Evolutionary conservation across 2,329 filamentous ascomycete genomes (phyloP), one percentile per base, ranked within the genome.

Genomic region (Monilinia polystroma): DNA sequence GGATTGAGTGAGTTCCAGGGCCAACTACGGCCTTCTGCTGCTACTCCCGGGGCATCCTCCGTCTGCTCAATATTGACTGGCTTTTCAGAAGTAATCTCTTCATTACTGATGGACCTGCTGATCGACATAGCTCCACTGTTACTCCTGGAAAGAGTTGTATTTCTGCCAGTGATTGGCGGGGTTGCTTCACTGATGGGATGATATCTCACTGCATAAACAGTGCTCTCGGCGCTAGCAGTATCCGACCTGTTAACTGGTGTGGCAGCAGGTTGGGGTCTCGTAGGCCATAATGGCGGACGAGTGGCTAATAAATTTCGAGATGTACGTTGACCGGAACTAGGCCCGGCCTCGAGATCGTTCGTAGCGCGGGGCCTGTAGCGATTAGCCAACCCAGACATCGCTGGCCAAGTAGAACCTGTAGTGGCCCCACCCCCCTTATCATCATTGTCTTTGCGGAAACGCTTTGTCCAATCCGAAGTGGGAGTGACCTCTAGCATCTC

Each of bases 401-500:
- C 75, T 68, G 85, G 81, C 87, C 84, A 83, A 16, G 68, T 69
- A n/a, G 71, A 68, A 56, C 73, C 70, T 11, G 73, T 73, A 8
- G 70, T 68, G 29, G 60, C 63, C 5, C 70, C 69, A 55, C 68
- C 67, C 26, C 68, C 67, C 26, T 66, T 67, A 45, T 65, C 67
- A 56, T 66, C 68, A 29, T 66, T 67, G 51, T 68, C 69, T 45
- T 67, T 69, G 26, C 67, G 51, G 56, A 75, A 73, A 52, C 74
- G 71, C 47, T 75, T 70, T 75, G 74, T 70, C 78, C 77, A 74
- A 47, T 87, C 85, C 66, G 86, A 81, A 2, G 83, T 85, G 5
- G 85, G 83, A 4, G 83, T 87, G 55, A 85, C 81, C 64, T 90
- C 87, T 12, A 91, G 78, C 87, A 90, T 90, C 72, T 91, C 89